Conservation (phyloP, 106 monocot species). For the Allium cepa region DNA sequence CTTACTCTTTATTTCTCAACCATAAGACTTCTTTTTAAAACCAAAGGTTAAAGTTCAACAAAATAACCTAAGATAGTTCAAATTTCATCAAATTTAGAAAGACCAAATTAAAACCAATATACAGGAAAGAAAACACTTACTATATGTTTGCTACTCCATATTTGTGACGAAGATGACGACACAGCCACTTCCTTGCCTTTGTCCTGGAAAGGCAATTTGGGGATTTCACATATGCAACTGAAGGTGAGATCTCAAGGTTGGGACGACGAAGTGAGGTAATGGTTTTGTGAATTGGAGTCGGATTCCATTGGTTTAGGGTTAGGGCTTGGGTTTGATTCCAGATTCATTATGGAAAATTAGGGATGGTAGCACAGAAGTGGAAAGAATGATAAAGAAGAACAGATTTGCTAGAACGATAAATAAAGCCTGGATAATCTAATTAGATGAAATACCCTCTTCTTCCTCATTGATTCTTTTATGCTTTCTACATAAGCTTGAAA, state of each 20-base stretch:
- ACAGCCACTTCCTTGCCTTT: slow-evolving; percentile 48
- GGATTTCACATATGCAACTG: slow-evolving; percentile 88
- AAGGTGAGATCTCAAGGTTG: slow-evolving; percentile 79
- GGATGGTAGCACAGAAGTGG: neutral
- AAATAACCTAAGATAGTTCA: no score
- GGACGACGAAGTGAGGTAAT: neutral
- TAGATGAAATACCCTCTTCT: no score
- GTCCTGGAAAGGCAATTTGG: slow-evolving; percentile 18
- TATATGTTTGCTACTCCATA: no score
- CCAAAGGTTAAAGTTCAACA: no score
- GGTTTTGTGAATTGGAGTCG: slow-evolving; percentile 5
- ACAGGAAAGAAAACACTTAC: no score
- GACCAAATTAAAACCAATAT: no score
- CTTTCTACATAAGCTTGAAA: no score
- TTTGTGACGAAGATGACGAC: neutral
- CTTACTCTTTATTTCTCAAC: no score
- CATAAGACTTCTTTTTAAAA: no score
- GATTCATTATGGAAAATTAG: slow-evolving; percentile 2
- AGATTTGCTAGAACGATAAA: neutral
- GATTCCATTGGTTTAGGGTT: neutral
- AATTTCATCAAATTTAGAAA: no score
- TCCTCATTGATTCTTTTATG: no score
- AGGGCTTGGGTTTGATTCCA: neutral
- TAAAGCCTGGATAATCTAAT: no score
- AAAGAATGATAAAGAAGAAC: neutral